Base-by-base conservation (phyloP, 1,139 yeast species). In the Nakaseomyces glabratus region DNA sequence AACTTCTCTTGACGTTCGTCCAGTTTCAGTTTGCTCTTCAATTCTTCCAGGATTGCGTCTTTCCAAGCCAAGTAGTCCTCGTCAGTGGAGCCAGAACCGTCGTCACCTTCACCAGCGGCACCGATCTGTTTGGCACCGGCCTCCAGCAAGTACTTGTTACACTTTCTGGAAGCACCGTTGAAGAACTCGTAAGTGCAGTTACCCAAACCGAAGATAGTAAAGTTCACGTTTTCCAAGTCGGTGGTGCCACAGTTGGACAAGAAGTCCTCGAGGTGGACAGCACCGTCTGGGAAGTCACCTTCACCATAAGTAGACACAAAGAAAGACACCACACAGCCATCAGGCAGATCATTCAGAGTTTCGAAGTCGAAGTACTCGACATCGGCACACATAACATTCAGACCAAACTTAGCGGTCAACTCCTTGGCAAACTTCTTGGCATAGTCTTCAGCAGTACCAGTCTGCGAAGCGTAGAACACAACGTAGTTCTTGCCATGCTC, bases 391-490 rank as follows among this genome's bases (percentile, higher is more conserved):
- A 93, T 77, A 6, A 93, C 74, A 46, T 77, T 76, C 49, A 90
- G 68, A 10, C 46, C 39, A 56, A 81, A 88, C 57, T 81, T 72
- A 18, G 94, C 69, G 47, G 78, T 73, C 49, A 90, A 75, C 58
- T 90, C 98, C 58, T 86, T 86, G 33, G 95, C 75, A 48, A 86
- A 76, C 57, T 93, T 82, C 48, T 82, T 73, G 14, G 96, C 94
- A 51, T 86, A 90, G 57, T 90, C 98, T 62, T 90, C 98, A 33
- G 98, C 95, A n/a, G 99, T 90, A 46, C 99, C 99, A 9, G 99
- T 93, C 62, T 90, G 99, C 4, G 98, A 88, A 4, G 95, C 97
- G 57, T 71, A 93, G 46, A 90, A 72, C n/a, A 90, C 77, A 26
- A 82, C 66, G 33, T 82, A 79, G 48, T 82, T 79, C 61, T 90